Base-by-base conservation (phyloP, 192 early-diverging fungal species). In the Linderina pennispora region DNA sequence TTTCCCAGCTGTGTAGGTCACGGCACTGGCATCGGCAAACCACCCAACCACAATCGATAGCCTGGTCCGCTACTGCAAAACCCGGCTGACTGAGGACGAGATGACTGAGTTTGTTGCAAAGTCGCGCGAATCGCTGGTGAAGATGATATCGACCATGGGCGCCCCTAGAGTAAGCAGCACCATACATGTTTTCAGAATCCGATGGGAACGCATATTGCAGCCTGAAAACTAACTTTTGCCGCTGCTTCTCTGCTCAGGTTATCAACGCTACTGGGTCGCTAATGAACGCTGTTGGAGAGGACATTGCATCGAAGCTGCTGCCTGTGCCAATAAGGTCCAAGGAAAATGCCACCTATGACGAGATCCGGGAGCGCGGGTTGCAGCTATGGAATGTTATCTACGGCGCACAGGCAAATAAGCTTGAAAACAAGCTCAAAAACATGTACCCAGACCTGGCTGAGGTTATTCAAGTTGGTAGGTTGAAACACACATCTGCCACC, bases 371-470 rank as follows among this genome's bases (percentile, higher is more conserved):
- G 13, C 63, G 63, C 9, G 63, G 63, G 5, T 4, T 45, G 8
- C 41, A 40, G 9, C 37, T 65, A 21, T 65, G 63, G 63, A 37
- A 43, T 4, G n/a, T 26, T 5, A 51, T 65, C 24, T 65, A 65
- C 42, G 53, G 63, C 55, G 50, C 11, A 14, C 55, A 65, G 20
- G 55, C 63, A 3, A 55, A 54, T 0, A 58, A 58, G 32, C 51
- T 65, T 1, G 51, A 65, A n/a, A 22, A 23, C 1, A 58, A 65
- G 24, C 48, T 65, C 21, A 37, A 43, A 1, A 34, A n/a, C 31
- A 58, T 55, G 63, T 50, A 54, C 20, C 63, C 63, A 0, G 63
- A 65, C 13, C 55, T 65, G 14, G 49, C 58, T 14, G 63, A 65
- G 41, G 50, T 65, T 28, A 65, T 65, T n/a, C 55, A 65, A 51